Evolutionary conservation across 225 moss, liverwort and hornwort genomes (phyloP).

Genomic region (Marchantia paleacea): DNA sequence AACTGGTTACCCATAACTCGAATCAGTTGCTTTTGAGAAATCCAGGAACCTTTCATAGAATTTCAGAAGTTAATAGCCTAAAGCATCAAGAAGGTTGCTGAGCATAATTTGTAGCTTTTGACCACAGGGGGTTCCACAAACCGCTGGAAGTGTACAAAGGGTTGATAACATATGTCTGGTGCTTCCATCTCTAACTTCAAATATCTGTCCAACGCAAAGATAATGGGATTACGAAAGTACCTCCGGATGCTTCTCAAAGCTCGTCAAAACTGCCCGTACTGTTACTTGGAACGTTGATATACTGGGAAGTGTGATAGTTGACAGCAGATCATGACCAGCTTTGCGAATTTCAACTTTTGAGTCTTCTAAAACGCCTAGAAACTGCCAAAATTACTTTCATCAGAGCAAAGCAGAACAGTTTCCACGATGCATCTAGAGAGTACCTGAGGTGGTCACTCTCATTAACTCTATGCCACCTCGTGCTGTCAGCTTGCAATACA

Average conservation of each 20-base stretch:
- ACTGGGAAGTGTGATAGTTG: slow-evolving; percentile 61
- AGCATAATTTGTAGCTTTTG: no score
- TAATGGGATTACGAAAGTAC: slow-evolving; percentile 32
- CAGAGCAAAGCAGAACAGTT: background rate
- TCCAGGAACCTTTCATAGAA: no score
- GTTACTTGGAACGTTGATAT: slow-evolving; percentile 64
- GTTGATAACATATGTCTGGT: no score
- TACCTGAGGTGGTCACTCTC: background rate
- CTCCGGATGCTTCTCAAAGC: slow-evolving; percentile 82
- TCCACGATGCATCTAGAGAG: background rate
- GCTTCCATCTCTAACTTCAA: background rate
- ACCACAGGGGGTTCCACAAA: no score
- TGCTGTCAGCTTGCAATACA: background rate
- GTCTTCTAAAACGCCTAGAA: slow-evolving; percentile 76
- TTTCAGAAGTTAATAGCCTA: no score
- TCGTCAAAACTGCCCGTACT: slow-evolving; percentile 55
- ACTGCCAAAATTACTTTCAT: slow-evolving; percentile 45
- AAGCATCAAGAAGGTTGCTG: no score
- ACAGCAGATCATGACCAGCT: slow-evolving; percentile 63
- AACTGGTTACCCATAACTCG: no score
- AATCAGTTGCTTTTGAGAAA: no score
- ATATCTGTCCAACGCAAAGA: background rate
- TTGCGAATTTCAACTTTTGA: slow-evolving; percentile 61
- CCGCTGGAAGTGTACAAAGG: no score
- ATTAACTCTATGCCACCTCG: background rate